Conservation (phyloP, 176 grass and related monocot genomes). For the Carex scoparia region DNA sequence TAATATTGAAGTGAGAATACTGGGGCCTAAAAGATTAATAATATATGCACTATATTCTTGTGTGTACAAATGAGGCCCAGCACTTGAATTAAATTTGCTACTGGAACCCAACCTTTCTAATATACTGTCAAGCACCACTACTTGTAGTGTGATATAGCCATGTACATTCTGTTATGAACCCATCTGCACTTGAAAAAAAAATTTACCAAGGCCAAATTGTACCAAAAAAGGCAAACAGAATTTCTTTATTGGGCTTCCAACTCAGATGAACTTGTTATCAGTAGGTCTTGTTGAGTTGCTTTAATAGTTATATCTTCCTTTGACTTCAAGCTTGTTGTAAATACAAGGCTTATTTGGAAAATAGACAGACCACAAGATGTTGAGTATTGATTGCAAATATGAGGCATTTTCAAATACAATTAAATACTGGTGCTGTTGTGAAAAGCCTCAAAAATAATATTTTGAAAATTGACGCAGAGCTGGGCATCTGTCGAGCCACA, state of each 20-base stretch:
- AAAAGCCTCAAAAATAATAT: not conserved
- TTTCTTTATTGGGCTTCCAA: not conserved
- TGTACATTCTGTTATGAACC: not conserved
- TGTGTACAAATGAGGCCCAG: not conserved
- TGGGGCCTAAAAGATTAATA: not conserved
- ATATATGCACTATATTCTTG: not conserved
- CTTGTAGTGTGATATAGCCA: not conserved
- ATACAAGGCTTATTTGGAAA: not conserved
- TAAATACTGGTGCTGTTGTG: not conserved
- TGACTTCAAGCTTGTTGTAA: not conserved
- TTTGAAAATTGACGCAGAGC: constrained; percentile 34
- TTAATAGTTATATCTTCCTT: not conserved
- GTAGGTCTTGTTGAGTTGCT: not conserved
- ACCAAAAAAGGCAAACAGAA: not conserved
- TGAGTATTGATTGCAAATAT: not conserved
- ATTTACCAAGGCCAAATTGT: not conserved
- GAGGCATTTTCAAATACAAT: not conserved
- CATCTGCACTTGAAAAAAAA: not conserved
- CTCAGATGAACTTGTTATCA: not conserved
- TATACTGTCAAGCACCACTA: not conserved
- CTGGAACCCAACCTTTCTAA: not conserved
- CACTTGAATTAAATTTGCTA: not conserved
- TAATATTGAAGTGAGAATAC: not conserved
- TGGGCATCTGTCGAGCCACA: constrained; percentile 63
- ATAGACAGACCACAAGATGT: not conserved